phyloP scores from a whole-genome alignment of 225 moss, liverwort and hornwort genomes.

The Thuidium tamariscinum region DNA sequence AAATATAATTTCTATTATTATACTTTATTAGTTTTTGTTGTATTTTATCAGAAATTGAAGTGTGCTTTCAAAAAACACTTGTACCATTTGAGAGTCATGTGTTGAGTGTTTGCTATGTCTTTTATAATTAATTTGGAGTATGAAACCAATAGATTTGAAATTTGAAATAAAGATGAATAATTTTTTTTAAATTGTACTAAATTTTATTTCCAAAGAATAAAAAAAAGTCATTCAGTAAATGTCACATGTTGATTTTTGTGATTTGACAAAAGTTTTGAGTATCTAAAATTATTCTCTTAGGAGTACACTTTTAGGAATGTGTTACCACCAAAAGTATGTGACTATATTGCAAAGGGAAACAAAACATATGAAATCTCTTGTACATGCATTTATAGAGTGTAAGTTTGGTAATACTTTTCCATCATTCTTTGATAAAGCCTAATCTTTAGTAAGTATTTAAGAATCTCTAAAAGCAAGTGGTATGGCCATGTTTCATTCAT shows the following conservation, averaged over 20 bases:
- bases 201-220: neutral
- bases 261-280: neutral
- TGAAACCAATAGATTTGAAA: neutral
- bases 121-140: neutral
- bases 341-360: neutral
- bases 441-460: neutral
- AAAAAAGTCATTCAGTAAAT: neutral
- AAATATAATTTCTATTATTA: accelerated
- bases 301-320: accelerated
- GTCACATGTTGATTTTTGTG: neutral
- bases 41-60: neutral
- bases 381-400: neutral
- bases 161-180: neutral
- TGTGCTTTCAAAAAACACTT: neutral
- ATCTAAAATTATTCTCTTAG: neutral
- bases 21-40: neutral
- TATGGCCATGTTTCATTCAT: neutral
- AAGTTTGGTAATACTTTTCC: neutral
- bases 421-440: neutral
- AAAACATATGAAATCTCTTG: neutral
- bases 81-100: neutral
- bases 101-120: neutral
- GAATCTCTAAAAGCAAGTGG: neutral
- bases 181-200: neutral
- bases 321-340: neutral